A percentile compares a stretch with the other conserved stretches of the same genome.
phyloP scores from a whole-genome alignment of 2,329 filamentous ascomycete species.

The Rhynchosporium agropyri region DNA sequence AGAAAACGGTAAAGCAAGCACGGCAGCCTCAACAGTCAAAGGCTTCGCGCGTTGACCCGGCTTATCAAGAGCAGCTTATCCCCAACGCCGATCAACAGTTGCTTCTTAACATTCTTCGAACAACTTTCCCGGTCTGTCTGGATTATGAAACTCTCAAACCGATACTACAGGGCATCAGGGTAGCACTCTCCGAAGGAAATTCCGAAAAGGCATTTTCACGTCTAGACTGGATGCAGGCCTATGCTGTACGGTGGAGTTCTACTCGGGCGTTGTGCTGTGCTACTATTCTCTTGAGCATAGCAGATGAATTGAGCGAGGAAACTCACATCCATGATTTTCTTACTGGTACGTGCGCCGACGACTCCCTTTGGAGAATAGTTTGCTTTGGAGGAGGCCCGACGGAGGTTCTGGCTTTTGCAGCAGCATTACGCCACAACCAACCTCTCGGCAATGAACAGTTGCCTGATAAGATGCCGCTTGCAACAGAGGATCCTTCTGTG shows the following conservation, averaged over 20 bases:
- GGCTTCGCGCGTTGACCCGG: not conserved
- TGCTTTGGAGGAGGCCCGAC: constrained; percentile 44
- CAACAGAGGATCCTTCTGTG: not conserved
- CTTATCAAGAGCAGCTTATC: constrained; percentile 35
- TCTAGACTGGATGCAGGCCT: constrained; percentile 71
- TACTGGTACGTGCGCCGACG: not conserved
- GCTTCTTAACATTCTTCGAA: constrained; percentile 70
- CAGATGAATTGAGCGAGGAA: constrained; percentile 15
- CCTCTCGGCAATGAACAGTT: not conserved
- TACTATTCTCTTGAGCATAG: constrained; percentile 47
- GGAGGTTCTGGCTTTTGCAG: constrained; percentile 62
- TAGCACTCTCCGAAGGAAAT: constrained; percentile 79
- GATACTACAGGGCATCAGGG: constrained; percentile 77
- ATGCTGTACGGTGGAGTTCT: constrained; percentile 87
- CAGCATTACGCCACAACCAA: constrained; percentile 58
- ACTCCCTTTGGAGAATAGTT: constrained; percentile 9
- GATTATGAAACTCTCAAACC: constrained; percentile 50
- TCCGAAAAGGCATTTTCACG: constrained; percentile 76
- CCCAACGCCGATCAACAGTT: constrained; percentile 62
- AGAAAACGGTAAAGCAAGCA: constrained; percentile 18
- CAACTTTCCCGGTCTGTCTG: constrained; percentile 58
- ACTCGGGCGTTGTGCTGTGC: constrained; percentile 79
- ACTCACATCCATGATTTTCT: not conserved
- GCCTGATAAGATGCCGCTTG: not conserved
- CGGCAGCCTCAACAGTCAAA: not conserved